Conservation (phyloP, 2,329 filamentous ascomycete genomes). For the Talaromyces albobiverticillius region DNA sequence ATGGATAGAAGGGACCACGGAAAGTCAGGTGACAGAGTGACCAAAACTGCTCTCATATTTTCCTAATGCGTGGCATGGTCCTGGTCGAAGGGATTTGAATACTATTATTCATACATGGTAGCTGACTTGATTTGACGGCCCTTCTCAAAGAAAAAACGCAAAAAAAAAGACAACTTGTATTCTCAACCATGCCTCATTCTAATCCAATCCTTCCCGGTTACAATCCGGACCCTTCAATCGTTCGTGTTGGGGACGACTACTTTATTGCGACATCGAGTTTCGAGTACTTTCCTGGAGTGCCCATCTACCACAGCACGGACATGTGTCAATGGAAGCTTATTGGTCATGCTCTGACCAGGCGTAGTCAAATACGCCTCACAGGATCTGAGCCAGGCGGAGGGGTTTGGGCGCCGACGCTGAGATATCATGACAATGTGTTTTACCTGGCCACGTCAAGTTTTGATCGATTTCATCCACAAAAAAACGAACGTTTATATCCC, state of each 20-base stretch:
- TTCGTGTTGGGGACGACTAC: conserved; percentile 41
- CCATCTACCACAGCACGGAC: conserved; percentile 44
- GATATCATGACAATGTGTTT: conserved; percentile 38
- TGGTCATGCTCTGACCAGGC: conserved; percentile 13
- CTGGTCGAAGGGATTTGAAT: conserved; percentile 9
- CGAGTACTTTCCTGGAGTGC: conserved; percentile 44
- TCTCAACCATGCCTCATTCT: not conserved
- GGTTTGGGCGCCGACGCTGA: conserved; percentile 41
- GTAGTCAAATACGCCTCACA: conserved; percentile 28
- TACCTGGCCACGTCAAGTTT: conserved; percentile 37
- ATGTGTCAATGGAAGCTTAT: conserved; percentile 41
- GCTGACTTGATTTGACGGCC: too few relatives aligned
- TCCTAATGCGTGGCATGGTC: conserved; percentile 10
- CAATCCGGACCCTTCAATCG: conserved; percentile 45
- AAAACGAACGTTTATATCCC: not conserved
- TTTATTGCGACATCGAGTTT: conserved; percentile 47
- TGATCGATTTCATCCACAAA: not conserved
- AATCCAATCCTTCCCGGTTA: conserved; percentile 50
- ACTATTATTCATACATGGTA: too few relatives aligned
- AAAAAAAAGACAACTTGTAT: too few relatives aligned
- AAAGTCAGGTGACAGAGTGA: too few relatives aligned
- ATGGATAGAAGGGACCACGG: too few relatives aligned
- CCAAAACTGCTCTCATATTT: too few relatives aligned
- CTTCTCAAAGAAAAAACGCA: too few relatives aligned
- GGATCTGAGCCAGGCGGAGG: conserved; percentile 37